phyloP scores from a whole-genome alignment of 768 basidiomycete genomes.

The Boletus vinaceobasis region DNA sequence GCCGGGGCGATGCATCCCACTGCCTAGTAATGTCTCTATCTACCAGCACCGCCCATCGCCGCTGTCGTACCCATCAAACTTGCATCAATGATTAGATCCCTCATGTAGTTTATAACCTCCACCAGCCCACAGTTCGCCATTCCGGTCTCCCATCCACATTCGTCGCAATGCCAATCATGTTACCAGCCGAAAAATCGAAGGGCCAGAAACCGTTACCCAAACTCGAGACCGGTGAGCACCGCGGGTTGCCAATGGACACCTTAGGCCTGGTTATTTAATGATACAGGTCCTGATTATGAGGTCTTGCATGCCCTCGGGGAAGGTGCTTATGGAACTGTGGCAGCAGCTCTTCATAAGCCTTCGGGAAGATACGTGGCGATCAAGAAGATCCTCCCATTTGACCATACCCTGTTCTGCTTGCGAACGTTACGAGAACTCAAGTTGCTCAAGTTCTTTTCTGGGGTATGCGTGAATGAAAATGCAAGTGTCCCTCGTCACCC shows the following conservation, averaged over 20 bases:
- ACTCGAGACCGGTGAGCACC: constrained; percentile 61
- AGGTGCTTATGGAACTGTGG: constrained; percentile 89
- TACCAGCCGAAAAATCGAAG: constrained; percentile 34
- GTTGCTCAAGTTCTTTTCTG: constrained; percentile 80
- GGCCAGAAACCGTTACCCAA: constrained; percentile 63
- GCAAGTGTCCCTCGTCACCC: constrained; percentile 35
- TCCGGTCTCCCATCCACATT: background rate
- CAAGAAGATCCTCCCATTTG: constrained; percentile 94
- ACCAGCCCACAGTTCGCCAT: background rate
- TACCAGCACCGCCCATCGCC: background rate
- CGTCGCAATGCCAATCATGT: constrained; percentile 4
- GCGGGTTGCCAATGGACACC: background rate
- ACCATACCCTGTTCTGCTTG: constrained; percentile 88
- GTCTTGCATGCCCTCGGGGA: constrained; percentile 74
- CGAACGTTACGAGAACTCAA: constrained; percentile 90
- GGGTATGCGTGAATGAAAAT: constrained; percentile 78
- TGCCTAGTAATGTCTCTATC: background rate
- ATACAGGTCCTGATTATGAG: constrained; percentile 66
- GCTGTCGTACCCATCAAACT: constrained; percentile 6
- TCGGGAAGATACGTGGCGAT: constrained; percentile 85
- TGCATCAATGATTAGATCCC: constrained; percentile 9
- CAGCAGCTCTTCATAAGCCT: constrained; percentile 81
- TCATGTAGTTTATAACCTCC: constrained; percentile 1
- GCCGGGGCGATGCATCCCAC: background rate
- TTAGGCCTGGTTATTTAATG: constrained; percentile 6